Conservation (phyloP, 495 filamentous ascomycete genomes). For the Lineolata rhizophorae region DNA sequence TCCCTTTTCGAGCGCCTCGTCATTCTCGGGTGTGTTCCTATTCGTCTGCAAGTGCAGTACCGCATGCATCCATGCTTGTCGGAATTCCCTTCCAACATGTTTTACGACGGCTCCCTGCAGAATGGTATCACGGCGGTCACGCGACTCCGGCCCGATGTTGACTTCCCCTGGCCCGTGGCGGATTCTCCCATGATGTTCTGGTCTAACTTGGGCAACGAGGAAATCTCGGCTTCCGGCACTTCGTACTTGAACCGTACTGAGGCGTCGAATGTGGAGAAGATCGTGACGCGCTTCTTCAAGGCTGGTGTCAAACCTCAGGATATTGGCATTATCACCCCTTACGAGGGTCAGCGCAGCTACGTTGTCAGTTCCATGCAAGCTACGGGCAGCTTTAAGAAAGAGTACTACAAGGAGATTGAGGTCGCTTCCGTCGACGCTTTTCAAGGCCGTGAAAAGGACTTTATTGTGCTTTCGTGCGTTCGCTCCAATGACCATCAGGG, state of each 20-base stretch:
- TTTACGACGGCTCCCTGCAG: constrained; percentile 93
- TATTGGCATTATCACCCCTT: constrained; percentile 97
- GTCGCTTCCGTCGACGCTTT: constrained; percentile 97
- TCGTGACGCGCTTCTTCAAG: constrained; percentile 97
- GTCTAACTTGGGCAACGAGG: constrained; percentile 93
- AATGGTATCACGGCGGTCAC: constrained; percentile 87
- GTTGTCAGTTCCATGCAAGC: constrained; percentile 98
- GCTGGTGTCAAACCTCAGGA: constrained; percentile 81
- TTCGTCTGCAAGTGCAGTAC: constrained; percentile 91
- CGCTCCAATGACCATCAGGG: constrained; percentile 98
- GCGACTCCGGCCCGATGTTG: constrained; percentile 75
- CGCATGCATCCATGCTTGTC: constrained; percentile 98
- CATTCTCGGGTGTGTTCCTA: constrained; percentile 75
- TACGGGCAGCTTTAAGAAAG: constrained; percentile 91
- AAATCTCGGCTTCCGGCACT: constrained; percentile 93
- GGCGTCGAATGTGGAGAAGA: constrained; percentile 92
- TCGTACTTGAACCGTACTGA: constrained; percentile 97
- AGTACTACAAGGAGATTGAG: constrained; percentile 96
- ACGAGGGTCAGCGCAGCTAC: constrained; percentile 95
- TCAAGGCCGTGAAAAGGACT: constrained; percentile 97
- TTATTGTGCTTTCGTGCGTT: constrained; percentile 94
- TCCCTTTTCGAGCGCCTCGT: constrained; percentile 94
- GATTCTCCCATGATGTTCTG: constrained; percentile 99
- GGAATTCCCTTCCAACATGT: constrained; percentile 98
- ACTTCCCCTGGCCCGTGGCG: constrained; percentile 92